These are phyloP conservation scores for Acanthamoeba culbertsoni DNA, from an alignment of 208 protist species.

Conservation along the genomic window DNA sequence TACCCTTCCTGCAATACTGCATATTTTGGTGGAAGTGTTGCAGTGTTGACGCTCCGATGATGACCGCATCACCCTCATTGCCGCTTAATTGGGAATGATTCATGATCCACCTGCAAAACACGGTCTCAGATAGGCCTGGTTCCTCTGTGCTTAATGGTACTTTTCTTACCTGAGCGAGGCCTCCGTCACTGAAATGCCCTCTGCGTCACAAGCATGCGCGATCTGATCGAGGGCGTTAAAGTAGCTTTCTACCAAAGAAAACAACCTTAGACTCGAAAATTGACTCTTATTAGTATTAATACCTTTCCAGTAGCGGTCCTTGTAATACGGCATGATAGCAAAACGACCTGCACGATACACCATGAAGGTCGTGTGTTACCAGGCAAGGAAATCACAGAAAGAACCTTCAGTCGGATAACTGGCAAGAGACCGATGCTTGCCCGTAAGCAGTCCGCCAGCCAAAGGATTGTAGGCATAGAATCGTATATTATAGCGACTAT, in stretches of 20 bases:
- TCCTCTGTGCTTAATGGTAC: neutral
- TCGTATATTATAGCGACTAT: constrained; percentile 7
- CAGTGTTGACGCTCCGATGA: constrained; percentile 3
- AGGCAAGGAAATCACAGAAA: neutral
- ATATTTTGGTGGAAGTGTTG: constrained; percentile 7
- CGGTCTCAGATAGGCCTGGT: neutral
- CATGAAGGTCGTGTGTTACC: neutral
- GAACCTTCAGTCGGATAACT: neutral
- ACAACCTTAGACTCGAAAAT: neutral
- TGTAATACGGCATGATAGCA: neutral
- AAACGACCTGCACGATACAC: neutral
- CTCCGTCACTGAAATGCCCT: constrained; percentile 18
- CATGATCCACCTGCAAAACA: constrained; percentile 9
- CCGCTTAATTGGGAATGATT: constrained; percentile 7
- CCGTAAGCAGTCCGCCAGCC: constrained; percentile 34
- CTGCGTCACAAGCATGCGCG: neutral
- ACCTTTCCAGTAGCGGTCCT: constrained; percentile 41
- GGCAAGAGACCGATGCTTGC: neutral
- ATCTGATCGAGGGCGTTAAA: neutral
- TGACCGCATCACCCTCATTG: constrained; percentile 2
- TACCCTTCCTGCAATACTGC: neutral
- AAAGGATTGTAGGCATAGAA: constrained; percentile 53
- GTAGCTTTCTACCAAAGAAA: neutral
- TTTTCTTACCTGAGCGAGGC: neutral
- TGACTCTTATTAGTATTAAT: neutral